Evolutionary conservation across 352 stramenopile species (phyloP).

Genomic region (Peronospora farinosa): DNA sequence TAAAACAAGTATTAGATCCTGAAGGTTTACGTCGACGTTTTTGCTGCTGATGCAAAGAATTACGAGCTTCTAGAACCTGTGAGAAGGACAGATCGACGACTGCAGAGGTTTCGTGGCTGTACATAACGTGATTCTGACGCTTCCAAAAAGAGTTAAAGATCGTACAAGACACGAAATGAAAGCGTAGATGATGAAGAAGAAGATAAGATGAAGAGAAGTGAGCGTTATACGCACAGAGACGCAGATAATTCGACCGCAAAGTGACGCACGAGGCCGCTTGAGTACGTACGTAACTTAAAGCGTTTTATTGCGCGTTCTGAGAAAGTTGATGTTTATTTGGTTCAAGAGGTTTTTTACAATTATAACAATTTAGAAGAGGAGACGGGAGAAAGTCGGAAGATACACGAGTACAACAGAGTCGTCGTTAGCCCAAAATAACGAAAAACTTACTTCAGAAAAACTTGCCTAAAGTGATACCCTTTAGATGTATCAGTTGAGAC

Average conservation of each 20-base stretch:
- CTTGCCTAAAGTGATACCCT: too few relatives aligned
- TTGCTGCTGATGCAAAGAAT: constrained; percentile 43
- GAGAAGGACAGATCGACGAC: constrained; percentile 73
- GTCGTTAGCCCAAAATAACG: too few relatives aligned
- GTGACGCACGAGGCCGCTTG: too few relatives aligned
- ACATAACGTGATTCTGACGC: constrained; percentile 28
- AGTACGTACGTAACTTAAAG: background rate
- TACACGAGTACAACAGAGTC: too few relatives aligned
- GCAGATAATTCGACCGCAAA: constrained; percentile 6
- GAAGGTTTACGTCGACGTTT: constrained; percentile 20
- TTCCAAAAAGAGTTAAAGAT: background rate
- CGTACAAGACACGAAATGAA: background rate
- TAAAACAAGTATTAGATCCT: constrained; percentile 2
- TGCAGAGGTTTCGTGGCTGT: constrained; percentile 29
- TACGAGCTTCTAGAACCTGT: constrained; percentile 69
- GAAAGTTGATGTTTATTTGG: constrained; percentile 16
- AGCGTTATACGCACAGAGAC: constrained; percentile 1
- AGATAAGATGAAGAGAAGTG: constrained; percentile 2
- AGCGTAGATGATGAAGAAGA: background rate
- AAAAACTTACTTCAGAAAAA: background rate
- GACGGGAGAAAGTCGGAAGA: background rate
- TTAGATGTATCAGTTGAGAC: too few relatives aligned
- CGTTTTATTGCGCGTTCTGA: constrained; percentile 8
- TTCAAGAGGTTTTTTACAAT: constrained; percentile 13
- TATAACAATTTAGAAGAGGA: constrained; percentile 7